A percentile compares a stretch with the other conserved stretches of the same genome.
Evolutionary conservation across 1,284 basidiomycete species (phyloP).

Genomic region (Violaceomyces palustris): DNA sequence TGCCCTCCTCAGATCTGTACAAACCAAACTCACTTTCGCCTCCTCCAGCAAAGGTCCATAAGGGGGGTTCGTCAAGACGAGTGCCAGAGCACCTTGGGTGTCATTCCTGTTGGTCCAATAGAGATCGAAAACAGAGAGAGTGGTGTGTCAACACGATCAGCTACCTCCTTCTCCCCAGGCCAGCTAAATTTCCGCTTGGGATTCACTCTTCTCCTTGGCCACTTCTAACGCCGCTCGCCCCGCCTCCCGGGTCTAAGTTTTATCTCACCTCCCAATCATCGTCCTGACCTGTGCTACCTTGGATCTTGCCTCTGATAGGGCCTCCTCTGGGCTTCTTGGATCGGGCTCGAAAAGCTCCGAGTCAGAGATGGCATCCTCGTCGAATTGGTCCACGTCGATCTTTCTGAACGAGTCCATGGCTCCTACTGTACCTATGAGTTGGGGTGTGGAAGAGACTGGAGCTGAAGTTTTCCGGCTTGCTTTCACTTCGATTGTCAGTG

Average conservation of each 20-base stretch:
- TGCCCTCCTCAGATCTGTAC: no score
- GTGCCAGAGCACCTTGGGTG: constrained; percentile 30
- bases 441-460: no score
- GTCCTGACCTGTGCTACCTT: constrained; percentile 70
- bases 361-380: constrained; percentile 82
- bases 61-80: constrained; percentile 38
- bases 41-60: constrained; percentile 39
- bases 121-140: neutral
- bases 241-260: no score
- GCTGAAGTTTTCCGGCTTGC: no score
- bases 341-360: constrained; percentile 76
- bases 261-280: constrained; percentile 51
- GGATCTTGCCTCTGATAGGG: constrained; percentile 69
- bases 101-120: constrained; percentile 27
- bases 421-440: neutral
- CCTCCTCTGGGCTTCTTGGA: constrained; percentile 70
- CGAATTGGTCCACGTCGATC: constrained; percentile 88
- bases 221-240: no score
- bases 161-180: no score
- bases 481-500: no score
- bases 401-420: constrained; percentile 64
- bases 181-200: no score
- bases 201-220: no score
- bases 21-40: constrained; percentile 54
- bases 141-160: no score